Evolutionary conservation across 2,329 filamentous ascomycete species (phyloP), one percentile per base, ranked within the genome.

Genomic region (Dactylella cylindrospora): DNA sequence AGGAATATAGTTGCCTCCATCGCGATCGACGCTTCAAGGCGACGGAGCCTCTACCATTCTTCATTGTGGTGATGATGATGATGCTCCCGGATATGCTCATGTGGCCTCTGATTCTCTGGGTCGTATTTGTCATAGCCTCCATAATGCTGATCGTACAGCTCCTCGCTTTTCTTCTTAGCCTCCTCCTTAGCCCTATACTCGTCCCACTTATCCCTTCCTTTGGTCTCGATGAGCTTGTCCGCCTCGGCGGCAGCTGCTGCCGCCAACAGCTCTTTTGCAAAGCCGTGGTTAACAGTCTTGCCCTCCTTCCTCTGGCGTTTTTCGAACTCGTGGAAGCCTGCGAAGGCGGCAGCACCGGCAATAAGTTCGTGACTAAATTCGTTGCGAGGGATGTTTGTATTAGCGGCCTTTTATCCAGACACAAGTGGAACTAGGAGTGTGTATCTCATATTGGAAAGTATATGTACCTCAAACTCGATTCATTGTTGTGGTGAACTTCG

Each of bases 61-160:
- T 40, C 12, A 5, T 39, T 53, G 15, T 35, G 59, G 29, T 52
- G 59, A 20, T 50, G 59, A 13, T 57, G 50, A 38, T 52, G 59
- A 7, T 44, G 49, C 4, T 44, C 28, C 13, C 45, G 20, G 20
- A 25, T n/a, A 41, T 36, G 23, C 22, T 38, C 3, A 8, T 43
- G 50, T 3, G 29, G 19, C n/a, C 19, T 26, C 28, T 15, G 40
- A 17, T 40, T 31, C 9, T 19, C 28, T 17, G 52, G 36, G 22
- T 76, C 74, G 17, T 75, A 71, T 8, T 70, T 67, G 10, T 73
- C 70, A 62, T 67, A 61, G 15, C 71, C 51, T 31, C 74, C 70
- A 66, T 79, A 78, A 65, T 78, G 76, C 66, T 77, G 72, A 54
- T 78, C 75, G 66, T 78, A 78, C 71, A 78, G 72, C 9, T 69